Evolutionary conservation across 1,284 basidiomycete genomes (phyloP).

Genomic region (Bondarzewia mesenterica): DNA sequence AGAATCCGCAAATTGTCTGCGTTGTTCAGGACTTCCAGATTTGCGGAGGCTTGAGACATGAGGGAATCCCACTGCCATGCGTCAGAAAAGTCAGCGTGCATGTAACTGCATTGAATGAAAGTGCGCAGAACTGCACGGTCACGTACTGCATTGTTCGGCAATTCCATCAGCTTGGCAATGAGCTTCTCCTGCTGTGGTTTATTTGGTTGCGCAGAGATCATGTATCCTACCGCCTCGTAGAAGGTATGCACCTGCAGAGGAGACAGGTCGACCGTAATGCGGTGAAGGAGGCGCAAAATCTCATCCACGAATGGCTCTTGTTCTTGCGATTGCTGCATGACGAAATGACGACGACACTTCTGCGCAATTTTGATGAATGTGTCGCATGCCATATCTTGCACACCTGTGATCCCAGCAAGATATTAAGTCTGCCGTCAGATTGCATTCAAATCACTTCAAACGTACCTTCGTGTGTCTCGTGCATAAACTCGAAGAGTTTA

Average conservation of each 20-base stretch:
- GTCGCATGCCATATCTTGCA: slow-evolving; percentile 99
- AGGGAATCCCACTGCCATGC: slow-evolving; percentile 93
- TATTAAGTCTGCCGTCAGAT: slow-evolving; percentile 6
- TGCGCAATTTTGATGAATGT: slow-evolving; percentile 99
- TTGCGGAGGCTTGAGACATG: slow-evolving; percentile 94
- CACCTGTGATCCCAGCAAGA: slow-evolving; percentile 45
- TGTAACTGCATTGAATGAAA: background rate
- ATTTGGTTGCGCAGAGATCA: slow-evolving; percentile 99
- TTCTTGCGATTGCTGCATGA: slow-evolving; percentile 98
- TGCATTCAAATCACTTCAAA: slow-evolving; percentile 34
- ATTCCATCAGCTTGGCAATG: slow-evolving; percentile 93
- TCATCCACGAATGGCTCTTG: slow-evolving; percentile 98
- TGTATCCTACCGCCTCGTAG: slow-evolving; percentile 98
- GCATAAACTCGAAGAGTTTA: slow-evolving; percentile 99
- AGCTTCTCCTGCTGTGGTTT: slow-evolving; percentile 95
- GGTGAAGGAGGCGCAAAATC: slow-evolving; percentile 86
- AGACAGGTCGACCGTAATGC: slow-evolving; percentile 93
- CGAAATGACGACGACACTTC: slow-evolving; percentile 96
- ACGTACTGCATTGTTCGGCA: slow-evolving; percentile 91
- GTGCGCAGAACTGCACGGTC: background rate
- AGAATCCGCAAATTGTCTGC: slow-evolving; percentile 96
- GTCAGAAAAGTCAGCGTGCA: background rate
- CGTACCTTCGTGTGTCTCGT: slow-evolving; percentile 99
- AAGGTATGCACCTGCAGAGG: slow-evolving; percentile 96
- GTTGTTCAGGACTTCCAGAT: slow-evolving; percentile 87